Evolutionary conservation across 805 yeast genomes (phyloP).

Genomic region (Zygosaccharomyces rouxii): DNA sequence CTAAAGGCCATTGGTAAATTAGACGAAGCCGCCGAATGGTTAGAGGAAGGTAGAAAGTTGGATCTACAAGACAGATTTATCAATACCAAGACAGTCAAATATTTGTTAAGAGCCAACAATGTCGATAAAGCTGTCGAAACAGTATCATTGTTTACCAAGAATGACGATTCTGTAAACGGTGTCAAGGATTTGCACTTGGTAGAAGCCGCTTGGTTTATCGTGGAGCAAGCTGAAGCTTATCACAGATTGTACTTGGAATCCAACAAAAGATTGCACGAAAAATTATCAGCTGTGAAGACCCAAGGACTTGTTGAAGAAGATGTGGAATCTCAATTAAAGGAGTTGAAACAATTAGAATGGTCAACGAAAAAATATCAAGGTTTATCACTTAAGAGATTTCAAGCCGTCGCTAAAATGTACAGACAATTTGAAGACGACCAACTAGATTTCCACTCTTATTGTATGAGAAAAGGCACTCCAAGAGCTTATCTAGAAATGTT

Average conservation of each 20-base stretch:
- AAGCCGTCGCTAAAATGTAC: slow-evolving; percentile 61
- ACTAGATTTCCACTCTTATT: slow-evolving; percentile 89
- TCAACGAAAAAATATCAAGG: slow-evolving; percentile 50
- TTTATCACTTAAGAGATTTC: slow-evolving; percentile 73
- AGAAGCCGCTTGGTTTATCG: slow-evolving; percentile 88
- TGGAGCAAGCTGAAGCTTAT: slow-evolving; percentile 82
- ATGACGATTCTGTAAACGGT: slow-evolving; percentile 77
- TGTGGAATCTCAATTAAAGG: slow-evolving; percentile 27
- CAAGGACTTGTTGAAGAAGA: slow-evolving; percentile 21
- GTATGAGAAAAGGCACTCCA: slow-evolving; percentile 86
- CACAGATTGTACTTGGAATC: slow-evolving; percentile 48
- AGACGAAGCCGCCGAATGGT: slow-evolving; percentile 55
- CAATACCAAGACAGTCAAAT: slow-evolving; percentile 83
- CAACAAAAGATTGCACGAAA: slow-evolving; percentile 20
- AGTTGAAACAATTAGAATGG: slow-evolving; percentile 41
- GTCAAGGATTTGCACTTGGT: slow-evolving; percentile 78
- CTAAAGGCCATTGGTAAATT: slow-evolving; percentile 65
- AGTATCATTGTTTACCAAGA: slow-evolving; percentile 78
- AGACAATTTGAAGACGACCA: slow-evolving; percentile 76
- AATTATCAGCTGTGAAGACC: slow-evolving; percentile 5
- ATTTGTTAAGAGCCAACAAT: slow-evolving; percentile 69
- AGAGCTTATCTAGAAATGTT: slow-evolving; percentile 74
- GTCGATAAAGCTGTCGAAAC: slow-evolving; percentile 69
- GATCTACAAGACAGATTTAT: slow-evolving; percentile 90
- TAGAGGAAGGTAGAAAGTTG: slow-evolving; percentile 66